Evolutionary conservation across 2,329 filamentous ascomycete species (phyloP).

Genomic region (Alternaria novae-zelandiae): DNA sequence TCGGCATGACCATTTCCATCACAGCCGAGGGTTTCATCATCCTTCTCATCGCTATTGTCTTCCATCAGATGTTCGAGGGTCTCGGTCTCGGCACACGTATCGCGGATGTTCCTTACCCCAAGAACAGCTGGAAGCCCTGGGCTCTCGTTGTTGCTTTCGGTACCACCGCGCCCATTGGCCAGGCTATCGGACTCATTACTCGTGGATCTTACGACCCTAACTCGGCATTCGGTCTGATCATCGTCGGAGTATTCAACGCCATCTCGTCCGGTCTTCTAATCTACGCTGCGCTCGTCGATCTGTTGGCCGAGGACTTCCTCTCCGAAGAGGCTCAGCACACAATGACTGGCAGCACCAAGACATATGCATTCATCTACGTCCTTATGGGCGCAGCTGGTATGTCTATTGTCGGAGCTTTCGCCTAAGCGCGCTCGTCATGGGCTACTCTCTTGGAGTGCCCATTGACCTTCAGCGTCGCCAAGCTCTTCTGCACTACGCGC

Average conservation of each 20-base stretch:
- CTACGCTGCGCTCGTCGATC: slow-evolving; percentile 68
- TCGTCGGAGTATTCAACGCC: slow-evolving; percentile 70
- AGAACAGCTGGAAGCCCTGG: slow-evolving; percentile 65
- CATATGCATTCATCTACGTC: slow-evolving; percentile 56
- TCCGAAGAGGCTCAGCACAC: slow-evolving; percentile 55
- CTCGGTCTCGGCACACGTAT: slow-evolving; percentile 68
- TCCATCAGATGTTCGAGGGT: slow-evolving; percentile 70
- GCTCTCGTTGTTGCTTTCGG: slow-evolving; percentile 67
- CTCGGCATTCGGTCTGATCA: slow-evolving; percentile 68
- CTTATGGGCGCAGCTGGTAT: slow-evolving; percentile 49
- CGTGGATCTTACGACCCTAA: slow-evolving; percentile 67
- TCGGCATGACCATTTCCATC: slow-evolving; percentile 68
- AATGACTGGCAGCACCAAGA: slow-evolving; percentile 62
- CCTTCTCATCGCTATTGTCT: slow-evolving; percentile 66
- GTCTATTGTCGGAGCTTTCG: slow-evolving; percentile 22
- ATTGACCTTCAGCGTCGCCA: background rate
- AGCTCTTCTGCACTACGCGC: slow-evolving; percentile 14
- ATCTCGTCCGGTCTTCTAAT: slow-evolving; percentile 68
- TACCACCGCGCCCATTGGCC: slow-evolving; percentile 68
- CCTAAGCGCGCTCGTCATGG: background rate
- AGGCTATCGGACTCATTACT: slow-evolving; percentile 66
- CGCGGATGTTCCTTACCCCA: slow-evolving; percentile 64
- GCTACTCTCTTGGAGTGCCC: background rate
- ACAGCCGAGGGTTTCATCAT: slow-evolving; percentile 63
- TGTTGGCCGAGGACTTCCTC: slow-evolving; percentile 70